These are phyloP conservation scores for Porcisia hertigi DNA, from an alignment of 208 protist species.

Conservation along the genomic window DNA sequence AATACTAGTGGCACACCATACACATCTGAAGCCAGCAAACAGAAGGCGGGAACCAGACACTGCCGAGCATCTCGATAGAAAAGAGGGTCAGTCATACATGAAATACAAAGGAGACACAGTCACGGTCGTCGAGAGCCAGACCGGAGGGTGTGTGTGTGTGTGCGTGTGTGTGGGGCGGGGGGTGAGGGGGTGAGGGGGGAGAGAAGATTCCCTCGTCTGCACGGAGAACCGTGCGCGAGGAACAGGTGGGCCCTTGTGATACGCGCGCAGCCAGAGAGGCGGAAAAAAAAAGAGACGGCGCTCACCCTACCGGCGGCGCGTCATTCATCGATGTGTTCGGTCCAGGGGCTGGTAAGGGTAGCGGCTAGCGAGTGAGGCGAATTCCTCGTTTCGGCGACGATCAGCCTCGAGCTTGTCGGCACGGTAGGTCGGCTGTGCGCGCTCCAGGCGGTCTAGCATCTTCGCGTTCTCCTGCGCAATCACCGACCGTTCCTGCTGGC, in stretches of 20 bases:
- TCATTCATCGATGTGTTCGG: background rate
- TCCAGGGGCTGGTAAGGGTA: slow-evolving; percentile 58
- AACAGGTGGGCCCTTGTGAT: too few species aligned
- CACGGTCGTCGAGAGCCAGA: too few species aligned
- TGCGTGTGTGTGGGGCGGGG: too few species aligned
- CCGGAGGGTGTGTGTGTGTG: too few species aligned
- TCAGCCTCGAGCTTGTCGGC: slow-evolving; percentile 50
- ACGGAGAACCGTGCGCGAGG: too few species aligned
- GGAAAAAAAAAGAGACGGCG: too few species aligned
- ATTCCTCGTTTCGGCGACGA: slow-evolving; percentile 51
- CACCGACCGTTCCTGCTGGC: slow-evolving; percentile 30
- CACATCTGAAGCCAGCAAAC: too few species aligned
- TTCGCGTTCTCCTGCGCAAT: slow-evolving; percentile 59
- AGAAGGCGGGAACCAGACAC: too few species aligned
- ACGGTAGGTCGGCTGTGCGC: slow-evolving; percentile 44
- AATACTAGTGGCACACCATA: too few species aligned
- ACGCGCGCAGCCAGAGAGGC: too few species aligned
- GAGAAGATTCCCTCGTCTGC: too few species aligned
- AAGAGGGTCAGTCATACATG: background rate
- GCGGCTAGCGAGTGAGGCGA: slow-evolving; percentile 51
- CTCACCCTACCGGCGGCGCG: background rate
- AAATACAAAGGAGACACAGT: background rate
- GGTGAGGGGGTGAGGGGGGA: background rate
- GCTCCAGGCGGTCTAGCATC: slow-evolving; percentile 56
- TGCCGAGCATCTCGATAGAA: too few species aligned